Evolutionary conservation across 257 asterid genomes (phyloP).

Genomic region (Sherardia arvensis): DNA sequence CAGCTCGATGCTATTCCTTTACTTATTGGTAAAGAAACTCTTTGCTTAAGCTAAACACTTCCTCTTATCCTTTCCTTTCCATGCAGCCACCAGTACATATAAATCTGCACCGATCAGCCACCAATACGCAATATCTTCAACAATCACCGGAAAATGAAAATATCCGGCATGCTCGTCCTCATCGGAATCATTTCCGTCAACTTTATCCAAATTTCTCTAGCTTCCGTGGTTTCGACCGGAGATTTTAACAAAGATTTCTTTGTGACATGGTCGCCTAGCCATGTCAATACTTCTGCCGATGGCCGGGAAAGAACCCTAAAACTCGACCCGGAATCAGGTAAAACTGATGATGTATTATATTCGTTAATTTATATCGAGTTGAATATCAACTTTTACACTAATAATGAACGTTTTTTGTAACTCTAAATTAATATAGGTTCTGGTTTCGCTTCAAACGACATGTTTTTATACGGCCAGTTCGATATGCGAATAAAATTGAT

Average conservation of each 20-base stretch:
- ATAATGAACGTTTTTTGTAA: neutral
- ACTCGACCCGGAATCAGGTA: slow-evolving; percentile 69
- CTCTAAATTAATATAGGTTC: slow-evolving; percentile 29
- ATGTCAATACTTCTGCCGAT: slow-evolving; percentile 66
- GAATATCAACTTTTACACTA: neutral
- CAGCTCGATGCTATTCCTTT: slow-evolving; percentile 30
- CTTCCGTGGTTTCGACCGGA: slow-evolving; percentile 63
- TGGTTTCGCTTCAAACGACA: slow-evolving; percentile 59
- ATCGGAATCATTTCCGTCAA: neutral
- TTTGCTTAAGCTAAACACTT: slow-evolving; percentile 47
- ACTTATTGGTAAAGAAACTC: slow-evolving; percentile 70
- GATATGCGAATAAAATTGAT: slow-evolving; percentile 73
- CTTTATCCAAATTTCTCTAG: slow-evolving; percentile 24
- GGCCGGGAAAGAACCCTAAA: slow-evolving; percentile 49
- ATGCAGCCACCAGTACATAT: neutral
- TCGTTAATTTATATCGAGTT: neutral
- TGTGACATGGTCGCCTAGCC: slow-evolving; percentile 71
- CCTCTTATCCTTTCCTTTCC: neutral
- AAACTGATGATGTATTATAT: too few species aligned
- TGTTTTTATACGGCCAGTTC: slow-evolving; percentile 73
- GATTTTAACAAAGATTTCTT: slow-evolving; percentile 77
- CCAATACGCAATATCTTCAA: neutral
- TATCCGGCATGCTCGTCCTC: slow-evolving; percentile 11
- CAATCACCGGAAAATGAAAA: slow-evolving; percentile 8
- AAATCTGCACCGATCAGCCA: neutral